Conservation (phyloP, 2,329 filamentous ascomycete species). For the Colletotrichum sp. region DNA sequence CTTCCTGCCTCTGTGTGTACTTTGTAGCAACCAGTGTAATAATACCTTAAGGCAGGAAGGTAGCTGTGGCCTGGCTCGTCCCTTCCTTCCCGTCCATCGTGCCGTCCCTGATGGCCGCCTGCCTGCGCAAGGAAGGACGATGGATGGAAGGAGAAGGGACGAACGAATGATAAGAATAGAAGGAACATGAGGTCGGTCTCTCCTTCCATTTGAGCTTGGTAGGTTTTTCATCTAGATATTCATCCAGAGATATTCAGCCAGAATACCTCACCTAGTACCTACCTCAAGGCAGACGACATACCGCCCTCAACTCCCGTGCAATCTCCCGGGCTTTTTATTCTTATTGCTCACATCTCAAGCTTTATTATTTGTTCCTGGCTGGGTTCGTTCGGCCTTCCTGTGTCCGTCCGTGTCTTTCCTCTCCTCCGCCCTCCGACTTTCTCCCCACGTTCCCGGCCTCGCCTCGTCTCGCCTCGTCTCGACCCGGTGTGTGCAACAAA, state of each 20-base stretch:
- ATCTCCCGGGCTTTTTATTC: neutral
- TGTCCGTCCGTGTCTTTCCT: neutral
- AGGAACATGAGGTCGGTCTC: neutral
- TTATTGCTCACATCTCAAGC: neutral
- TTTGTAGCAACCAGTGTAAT: neutral
- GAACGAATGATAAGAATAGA: neutral
- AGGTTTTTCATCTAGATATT: neutral
- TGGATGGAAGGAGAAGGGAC: neutral
- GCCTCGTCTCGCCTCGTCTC: neutral
- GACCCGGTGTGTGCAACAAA: constrained; percentile 4
- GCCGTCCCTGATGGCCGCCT: neutral
- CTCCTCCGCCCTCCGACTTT: neutral
- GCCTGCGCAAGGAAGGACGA: neutral
- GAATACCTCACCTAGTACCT: neutral
- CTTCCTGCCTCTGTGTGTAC: neutral
- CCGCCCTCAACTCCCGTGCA: neutral
- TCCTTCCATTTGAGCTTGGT: neutral
- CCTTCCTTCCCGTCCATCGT: constrained; percentile 12
- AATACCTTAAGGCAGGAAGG: neutral
- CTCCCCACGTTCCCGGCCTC: constrained; percentile 1
- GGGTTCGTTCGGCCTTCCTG: neutral
- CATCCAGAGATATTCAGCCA: neutral
- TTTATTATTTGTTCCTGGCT: neutral
- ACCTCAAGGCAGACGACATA: neutral
- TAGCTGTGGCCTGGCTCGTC: neutral